Conservation (phyloP, 2,329 filamentous ascomycete species). For the Diaporthe vexans region DNA sequence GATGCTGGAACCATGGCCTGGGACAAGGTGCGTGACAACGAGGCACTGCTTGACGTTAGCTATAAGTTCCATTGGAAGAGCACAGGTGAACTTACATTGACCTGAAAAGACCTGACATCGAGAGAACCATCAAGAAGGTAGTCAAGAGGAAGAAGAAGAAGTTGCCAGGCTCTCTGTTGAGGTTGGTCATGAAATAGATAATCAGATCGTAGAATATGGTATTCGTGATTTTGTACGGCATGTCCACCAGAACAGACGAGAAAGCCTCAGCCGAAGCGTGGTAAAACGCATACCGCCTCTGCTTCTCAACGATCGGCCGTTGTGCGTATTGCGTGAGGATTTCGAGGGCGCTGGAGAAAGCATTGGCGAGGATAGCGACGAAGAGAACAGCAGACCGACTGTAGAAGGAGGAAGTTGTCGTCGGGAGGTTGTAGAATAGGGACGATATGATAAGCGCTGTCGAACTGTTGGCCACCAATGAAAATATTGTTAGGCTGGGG, state of each 20-base stretch:
- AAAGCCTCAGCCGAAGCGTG: constrained; percentile 92
- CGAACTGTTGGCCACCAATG: constrained; percentile 78
- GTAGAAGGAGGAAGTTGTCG: constrained; percentile 81
- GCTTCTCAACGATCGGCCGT: constrained; percentile 93
- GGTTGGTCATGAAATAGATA: constrained; percentile 89
- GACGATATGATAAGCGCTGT: constrained; percentile 84
- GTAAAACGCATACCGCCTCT: constrained; percentile 90
- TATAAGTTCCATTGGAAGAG: background rate
- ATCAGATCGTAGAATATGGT: constrained; percentile 82
- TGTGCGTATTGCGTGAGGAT: constrained; percentile 90
- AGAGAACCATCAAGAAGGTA: constrained; percentile 78
- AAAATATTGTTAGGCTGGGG: constrained; percentile 78
- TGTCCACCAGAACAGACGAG: constrained; percentile 86
- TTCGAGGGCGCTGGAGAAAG: constrained; percentile 84
- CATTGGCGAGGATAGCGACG: constrained; percentile 89
- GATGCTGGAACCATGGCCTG: constrained; percentile 74
- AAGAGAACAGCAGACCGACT: constrained; percentile 85
- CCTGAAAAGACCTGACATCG: constrained; percentile 87
- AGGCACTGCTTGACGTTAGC: constrained; percentile 75
- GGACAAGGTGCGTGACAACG: constrained; percentile 77
- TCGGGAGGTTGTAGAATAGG: constrained; percentile 83
- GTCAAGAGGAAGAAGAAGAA: constrained; percentile 92
- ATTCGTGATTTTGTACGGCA: constrained; percentile 85
- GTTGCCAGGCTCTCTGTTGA: constrained; percentile 78
- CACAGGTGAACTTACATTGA: background rate